Percentiles rank a stretch among this genome's conserved stretches.
Evolutionary conservation across 2,329 filamentous ascomycete species (phyloP).

Genomic region (Aplosporella prunicola): DNA sequence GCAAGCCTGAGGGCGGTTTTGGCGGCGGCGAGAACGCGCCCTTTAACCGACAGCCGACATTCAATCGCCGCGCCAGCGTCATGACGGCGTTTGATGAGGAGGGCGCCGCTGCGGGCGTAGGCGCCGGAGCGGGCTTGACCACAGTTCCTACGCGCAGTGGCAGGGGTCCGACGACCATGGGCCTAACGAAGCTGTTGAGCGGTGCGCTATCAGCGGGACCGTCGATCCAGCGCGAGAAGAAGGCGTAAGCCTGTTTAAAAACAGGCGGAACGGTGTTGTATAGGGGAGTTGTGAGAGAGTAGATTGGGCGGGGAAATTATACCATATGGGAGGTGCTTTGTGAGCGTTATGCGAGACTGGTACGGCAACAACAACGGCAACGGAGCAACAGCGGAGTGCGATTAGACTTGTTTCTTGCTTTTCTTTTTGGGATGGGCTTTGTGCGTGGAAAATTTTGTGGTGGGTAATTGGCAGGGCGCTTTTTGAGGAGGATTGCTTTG

Average conservation of each 20-base stretch:
- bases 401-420: background rate
- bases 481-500: background rate
- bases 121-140: background rate
- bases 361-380: too few relatives aligned
- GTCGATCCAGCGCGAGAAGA: constrained; percentile 19
- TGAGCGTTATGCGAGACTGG: too few relatives aligned
- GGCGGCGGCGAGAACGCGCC: constrained; percentile 8
- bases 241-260: too few relatives aligned
- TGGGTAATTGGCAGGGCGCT: too few relatives aligned
- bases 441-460: too few relatives aligned
- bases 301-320: too few relatives aligned
- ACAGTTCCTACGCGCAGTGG: background rate
- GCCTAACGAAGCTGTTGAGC: constrained; percentile 18
- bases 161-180: constrained; percentile 16
- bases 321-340: background rate
- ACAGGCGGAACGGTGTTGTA: background rate
- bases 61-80: background rate
- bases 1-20: constrained; percentile 13
- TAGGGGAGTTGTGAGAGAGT: too few relatives aligned
- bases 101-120: too few relatives aligned
- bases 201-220: constrained; percentile 23
- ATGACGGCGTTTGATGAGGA: constrained; percentile 2
- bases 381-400: too few relatives aligned
- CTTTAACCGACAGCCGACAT: background rate
- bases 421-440: background rate